Evolutionary conservation across 148 eudicot species (phyloP).

Genomic region (Agrostemma githago): DNA sequence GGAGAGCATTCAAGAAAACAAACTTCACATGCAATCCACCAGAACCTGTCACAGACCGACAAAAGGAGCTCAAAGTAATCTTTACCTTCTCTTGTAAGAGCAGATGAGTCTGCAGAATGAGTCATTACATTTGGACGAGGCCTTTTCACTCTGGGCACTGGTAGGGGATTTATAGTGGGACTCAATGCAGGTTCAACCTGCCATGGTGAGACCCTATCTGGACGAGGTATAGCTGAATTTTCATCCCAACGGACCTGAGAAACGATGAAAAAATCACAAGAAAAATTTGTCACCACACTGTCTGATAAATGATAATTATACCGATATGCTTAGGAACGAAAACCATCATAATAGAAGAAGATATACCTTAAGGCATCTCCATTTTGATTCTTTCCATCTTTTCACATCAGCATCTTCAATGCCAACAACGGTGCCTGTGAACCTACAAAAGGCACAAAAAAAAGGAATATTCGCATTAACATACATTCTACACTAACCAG

Average conservation of each 20-base stretch:
- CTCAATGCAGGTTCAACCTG: constrained; percentile 78
- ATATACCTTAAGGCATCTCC: constrained; percentile 89
- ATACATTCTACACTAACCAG: not conserved
- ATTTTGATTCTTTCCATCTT: constrained; percentile 80
- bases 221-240: constrained; percentile 75
- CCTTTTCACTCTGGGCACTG: constrained; percentile 71
- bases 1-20: not conserved
- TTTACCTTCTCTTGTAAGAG: constrained; percentile 82
- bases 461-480: not conserved
- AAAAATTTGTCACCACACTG: not conserved
- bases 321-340: not conserved
- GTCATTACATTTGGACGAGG: constrained; percentile 63
- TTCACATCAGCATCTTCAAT: constrained; percentile 69
- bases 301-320: not conserved
- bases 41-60: not conserved
- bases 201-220: constrained; percentile 96
- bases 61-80: not conserved
- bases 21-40: not conserved
- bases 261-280: not conserved
- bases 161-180: constrained; percentile 76
- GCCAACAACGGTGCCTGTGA: constrained; percentile 95
- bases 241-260: constrained; percentile 98
- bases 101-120: constrained; percentile 69
- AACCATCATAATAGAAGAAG: not conserved
- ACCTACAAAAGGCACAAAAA: constrained; percentile 41